Conservation (phyloP, 1,284 basidiomycete species). For the Ustilago curta region DNA sequence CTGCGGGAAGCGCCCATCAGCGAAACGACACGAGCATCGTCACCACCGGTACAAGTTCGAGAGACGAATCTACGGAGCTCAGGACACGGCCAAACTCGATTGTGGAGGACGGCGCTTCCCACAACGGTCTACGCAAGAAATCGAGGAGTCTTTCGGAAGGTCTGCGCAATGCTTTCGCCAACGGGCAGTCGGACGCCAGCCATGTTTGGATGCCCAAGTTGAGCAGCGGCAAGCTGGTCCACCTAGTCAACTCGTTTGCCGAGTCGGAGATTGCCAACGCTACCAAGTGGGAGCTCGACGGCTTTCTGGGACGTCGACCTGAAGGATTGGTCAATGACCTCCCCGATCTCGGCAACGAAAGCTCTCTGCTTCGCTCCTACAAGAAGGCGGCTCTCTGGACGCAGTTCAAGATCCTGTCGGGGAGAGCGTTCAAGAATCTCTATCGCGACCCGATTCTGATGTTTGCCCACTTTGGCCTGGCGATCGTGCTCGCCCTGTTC, state of each 20-base stretch:
- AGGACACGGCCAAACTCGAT: constrained; percentile 73
- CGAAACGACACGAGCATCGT: constrained; percentile 35
- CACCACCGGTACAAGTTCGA: constrained; percentile 34
- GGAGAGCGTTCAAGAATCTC: constrained; percentile 97
- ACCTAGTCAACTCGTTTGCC: constrained; percentile 80
- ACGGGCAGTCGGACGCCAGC: constrained; percentile 71
- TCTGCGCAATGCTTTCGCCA: constrained; percentile 71
- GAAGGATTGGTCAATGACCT: constrained; percentile 51
- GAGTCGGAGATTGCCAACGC: constrained; percentile 77
- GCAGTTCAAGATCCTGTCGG: constrained; percentile 92
- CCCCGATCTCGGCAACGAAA: constrained; percentile 67
- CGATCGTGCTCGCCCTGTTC: constrained; percentile 85
- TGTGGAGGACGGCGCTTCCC: constrained; percentile 72
- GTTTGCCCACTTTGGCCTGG: constrained; percentile 87
- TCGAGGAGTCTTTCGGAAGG: constrained; percentile 80
- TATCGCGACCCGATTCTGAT: constrained; percentile 88
- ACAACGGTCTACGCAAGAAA: constrained; percentile 70
- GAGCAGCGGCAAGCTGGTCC: constrained; percentile 74
- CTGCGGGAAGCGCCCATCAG: constrained; percentile 2
- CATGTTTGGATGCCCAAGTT: constrained; percentile 66
- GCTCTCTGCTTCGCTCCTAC: constrained; percentile 77
- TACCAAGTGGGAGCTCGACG: constrained; percentile 77
- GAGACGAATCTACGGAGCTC: constrained; percentile 72
- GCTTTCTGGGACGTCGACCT: constrained; percentile 32
- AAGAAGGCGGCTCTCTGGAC: constrained; percentile 86